Percentiles rank a stretch among this genome's conserved stretches.
phyloP scores from a whole-genome alignment of 179 eudicot species.

The Beta lomatogona region DNA sequence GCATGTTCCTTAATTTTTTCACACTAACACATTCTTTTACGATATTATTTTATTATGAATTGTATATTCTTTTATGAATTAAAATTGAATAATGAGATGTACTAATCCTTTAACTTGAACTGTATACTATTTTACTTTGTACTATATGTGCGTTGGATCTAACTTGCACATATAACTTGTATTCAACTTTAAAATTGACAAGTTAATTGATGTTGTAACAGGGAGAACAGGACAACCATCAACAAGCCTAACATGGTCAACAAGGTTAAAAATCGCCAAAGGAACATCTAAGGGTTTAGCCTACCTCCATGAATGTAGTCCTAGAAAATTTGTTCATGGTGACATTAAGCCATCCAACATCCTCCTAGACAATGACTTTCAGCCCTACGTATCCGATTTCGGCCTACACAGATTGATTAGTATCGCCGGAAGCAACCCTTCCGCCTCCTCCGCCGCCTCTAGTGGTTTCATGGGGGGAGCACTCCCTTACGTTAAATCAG shows the following conservation, averaged over 20 bases:
- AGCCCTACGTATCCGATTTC: constrained; percentile 77
- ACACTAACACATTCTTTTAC: too few relatives aligned
- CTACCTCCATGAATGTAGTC: constrained; percentile 97
- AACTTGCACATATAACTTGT: not conserved
- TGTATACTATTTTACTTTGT: not conserved
- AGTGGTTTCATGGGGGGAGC: constrained; percentile 91
- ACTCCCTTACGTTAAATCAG: constrained; percentile 70
- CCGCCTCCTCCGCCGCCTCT: constrained; percentile 45
- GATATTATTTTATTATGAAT: too few relatives aligned
- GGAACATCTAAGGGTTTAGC: constrained; percentile 89
- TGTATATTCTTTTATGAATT: too few relatives aligned
- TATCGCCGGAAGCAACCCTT: constrained; percentile 75
- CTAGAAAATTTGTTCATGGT: constrained; percentile 90
- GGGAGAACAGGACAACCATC: constrained; percentile 75
- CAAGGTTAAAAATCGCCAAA: constrained; percentile 73
- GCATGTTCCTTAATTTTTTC: too few relatives aligned
- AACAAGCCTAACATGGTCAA: constrained; percentile 71
- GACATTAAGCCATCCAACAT: constrained; percentile 91
- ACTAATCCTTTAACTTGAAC: too few relatives aligned
- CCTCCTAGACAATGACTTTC: constrained; percentile 76
- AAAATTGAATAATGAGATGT: too few relatives aligned
- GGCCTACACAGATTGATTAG: constrained; percentile 79
- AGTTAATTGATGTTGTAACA: constrained; percentile 25
- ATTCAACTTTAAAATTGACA: not conserved
- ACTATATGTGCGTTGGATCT: not conserved